These are phyloP conservation scores for Ramaria sp. DNA, from an alignment of 768 basidiomycete genomes.

Conservation along the genomic window DNA sequence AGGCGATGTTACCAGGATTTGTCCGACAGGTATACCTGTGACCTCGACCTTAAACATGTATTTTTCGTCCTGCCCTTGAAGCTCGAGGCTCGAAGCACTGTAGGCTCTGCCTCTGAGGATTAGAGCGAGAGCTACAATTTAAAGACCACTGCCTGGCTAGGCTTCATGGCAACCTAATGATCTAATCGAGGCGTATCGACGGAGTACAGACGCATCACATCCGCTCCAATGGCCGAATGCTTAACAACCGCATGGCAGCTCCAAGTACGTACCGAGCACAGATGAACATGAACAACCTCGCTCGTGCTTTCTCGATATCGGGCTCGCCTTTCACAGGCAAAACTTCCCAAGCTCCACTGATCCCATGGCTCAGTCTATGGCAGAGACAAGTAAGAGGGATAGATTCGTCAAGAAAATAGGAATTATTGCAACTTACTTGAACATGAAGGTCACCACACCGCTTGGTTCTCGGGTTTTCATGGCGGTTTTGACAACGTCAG, in stretches of 20 bases:
- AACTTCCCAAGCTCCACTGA: conserved; percentile 87
- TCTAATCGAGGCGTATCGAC: too few species aligned
- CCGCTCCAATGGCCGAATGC: conserved; percentile 80
- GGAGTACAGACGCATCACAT: conserved; percentile 52
- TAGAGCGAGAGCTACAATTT: too few species aligned
- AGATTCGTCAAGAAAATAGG: not conserved
- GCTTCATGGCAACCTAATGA: too few species aligned
- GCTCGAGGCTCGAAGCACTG: too few species aligned
- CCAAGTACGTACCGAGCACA: conserved; percentile 85
- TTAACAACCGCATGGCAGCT: conserved; percentile 77
- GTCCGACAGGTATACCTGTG: too few species aligned
- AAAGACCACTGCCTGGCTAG: too few species aligned
- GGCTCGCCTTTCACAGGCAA: conserved; percentile 77
- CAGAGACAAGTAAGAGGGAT: not conserved
- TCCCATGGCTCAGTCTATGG: conserved; percentile 69
- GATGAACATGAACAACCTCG: conserved; percentile 82
- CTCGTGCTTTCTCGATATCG: conserved; percentile 56
- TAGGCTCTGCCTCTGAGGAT: too few species aligned
- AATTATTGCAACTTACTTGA: not conserved
- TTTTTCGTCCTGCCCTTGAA: too few species aligned
- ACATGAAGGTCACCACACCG: conserved; percentile 71
- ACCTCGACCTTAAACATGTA: too few species aligned
- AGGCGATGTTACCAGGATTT: too few species aligned
- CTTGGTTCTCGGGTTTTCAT: conserved; percentile 81
- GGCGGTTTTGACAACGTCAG: conserved; percentile 82